Percentiles rank a stretch among this genome's conserved stretches.
phyloP scores from a whole-genome alignment of 352 stramenopile genomes.

The Phytophthora cryptogea region DNA sequence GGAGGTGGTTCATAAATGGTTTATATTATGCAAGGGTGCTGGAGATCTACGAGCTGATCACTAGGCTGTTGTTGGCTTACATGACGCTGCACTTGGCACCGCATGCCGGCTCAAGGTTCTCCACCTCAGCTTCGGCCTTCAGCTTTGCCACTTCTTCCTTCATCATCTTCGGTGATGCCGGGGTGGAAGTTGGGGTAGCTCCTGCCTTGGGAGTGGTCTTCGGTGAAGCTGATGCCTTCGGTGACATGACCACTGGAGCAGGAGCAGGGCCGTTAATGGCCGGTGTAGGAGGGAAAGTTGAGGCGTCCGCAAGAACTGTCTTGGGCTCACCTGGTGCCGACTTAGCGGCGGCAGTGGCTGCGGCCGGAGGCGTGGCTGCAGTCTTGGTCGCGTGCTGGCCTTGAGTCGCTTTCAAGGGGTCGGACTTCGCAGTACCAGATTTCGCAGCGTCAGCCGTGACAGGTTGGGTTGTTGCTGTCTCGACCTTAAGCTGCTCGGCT shows the following conservation, averaged over 20 bases:
- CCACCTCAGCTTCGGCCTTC: slow-evolving; percentile 38
- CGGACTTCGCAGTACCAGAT: no score
- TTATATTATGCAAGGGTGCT: slow-evolving; percentile 24
- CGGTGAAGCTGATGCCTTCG: slow-evolving; percentile 14
- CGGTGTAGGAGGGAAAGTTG: slow-evolving; percentile 29
- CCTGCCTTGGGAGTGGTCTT: slow-evolving; percentile 10
- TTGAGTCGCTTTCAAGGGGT: neutral
- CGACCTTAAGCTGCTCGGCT: no score
- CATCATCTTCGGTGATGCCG: slow-evolving; percentile 22
- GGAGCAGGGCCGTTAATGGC: slow-evolving; percentile 25
- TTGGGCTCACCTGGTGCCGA: slow-evolving; percentile 12
- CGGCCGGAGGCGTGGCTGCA: neutral
- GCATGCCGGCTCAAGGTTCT: slow-evolving; percentile 47
- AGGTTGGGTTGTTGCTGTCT: no score
- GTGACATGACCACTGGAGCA: slow-evolving; percentile 13
- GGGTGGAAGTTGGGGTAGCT: slow-evolving; percentile 5
- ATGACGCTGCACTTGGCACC: slow-evolving; percentile 61
- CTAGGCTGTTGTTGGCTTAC: slow-evolving; percentile 31
- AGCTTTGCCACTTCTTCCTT: slow-evolving; percentile 35
- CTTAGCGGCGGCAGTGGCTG: slow-evolving; percentile 2
- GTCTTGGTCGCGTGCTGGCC: slow-evolving; percentile 2
- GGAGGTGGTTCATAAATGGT: slow-evolving; percentile 23
- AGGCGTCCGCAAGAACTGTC: slow-evolving; percentile 28
- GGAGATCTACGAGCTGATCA: slow-evolving; percentile 5
- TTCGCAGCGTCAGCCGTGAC: no score